Evolutionary conservation across 495 filamentous ascomycete genomes (phyloP).

Genomic region (Parathielavia appendiculata): DNA sequence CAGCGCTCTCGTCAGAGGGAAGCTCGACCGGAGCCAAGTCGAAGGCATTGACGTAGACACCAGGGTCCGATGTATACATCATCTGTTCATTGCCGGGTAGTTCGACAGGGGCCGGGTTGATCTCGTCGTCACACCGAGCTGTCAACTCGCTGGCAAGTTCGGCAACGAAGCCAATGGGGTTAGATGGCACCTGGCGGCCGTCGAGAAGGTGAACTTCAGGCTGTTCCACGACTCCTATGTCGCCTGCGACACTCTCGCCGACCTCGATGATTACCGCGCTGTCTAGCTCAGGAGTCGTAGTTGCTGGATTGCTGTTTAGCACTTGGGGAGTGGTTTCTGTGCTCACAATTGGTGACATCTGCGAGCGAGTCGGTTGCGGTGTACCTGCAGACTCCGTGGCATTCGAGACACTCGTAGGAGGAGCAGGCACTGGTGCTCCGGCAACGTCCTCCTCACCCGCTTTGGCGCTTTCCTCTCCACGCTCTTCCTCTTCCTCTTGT

Average conservation of each 20-base stretch:
- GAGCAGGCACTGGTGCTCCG: neutral
- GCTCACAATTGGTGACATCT: conserved; percentile 23
- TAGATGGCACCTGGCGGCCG: conserved; percentile 17
- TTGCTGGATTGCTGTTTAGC: conserved; percentile 17
- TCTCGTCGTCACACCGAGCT: conserved; percentile 34
- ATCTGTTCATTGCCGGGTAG: conserved; percentile 29
- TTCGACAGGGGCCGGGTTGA: conserved; percentile 41
- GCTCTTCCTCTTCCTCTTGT: conserved; percentile 30
- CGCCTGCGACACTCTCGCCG: neutral
- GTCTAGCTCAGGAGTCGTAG: conserved; percentile 13
- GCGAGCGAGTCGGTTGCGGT: neutral
- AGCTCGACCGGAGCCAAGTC: conserved; percentile 35
- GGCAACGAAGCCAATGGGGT: conserved; percentile 41
- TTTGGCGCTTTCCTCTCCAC: conserved; percentile 1
- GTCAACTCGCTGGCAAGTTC: conserved; percentile 39
- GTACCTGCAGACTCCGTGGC: neutral
- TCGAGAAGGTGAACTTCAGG: conserved; percentile 20
- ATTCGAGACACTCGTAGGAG: neutral
- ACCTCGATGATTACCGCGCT: neutral
- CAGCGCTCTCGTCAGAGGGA: conserved; percentile 18
- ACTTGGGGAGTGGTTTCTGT: conserved; percentile 23
- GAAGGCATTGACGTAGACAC: conserved; percentile 21
- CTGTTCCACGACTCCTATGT: neutral
- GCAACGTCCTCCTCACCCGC: neutral
- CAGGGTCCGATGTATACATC: conserved; percentile 16